Percentiles rank a stretch among this genome's conserved stretches.
Evolutionary conservation across 768 basidiomycete species (phyloP).

Genomic region (Hysterangium stoloniferum): DNA sequence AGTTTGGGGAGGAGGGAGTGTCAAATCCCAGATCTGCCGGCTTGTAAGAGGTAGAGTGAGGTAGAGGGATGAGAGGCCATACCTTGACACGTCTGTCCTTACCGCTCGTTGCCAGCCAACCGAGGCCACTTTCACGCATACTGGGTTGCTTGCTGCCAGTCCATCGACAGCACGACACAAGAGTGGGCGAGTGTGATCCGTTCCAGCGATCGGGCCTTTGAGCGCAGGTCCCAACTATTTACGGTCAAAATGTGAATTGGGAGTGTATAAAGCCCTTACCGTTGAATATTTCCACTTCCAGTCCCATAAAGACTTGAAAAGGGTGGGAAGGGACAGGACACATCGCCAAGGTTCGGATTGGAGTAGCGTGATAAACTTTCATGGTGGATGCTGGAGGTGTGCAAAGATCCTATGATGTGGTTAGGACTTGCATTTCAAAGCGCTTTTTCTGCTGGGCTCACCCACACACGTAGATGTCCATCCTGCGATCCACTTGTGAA

Average conservation of each 20-base stretch:
- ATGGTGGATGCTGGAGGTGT: slow-evolving; percentile 61
- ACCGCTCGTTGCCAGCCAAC: slow-evolving; percentile 77
- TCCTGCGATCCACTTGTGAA: slow-evolving; percentile 78
- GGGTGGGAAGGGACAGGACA: slow-evolving; percentile 60
- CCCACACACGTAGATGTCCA: slow-evolving; percentile 76
- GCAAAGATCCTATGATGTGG: slow-evolving; percentile 51
- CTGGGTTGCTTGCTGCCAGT: slow-evolving; percentile 53
- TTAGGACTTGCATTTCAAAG: neutral
- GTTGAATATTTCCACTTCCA: slow-evolving; percentile 56
- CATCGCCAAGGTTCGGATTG: slow-evolving; percentile 62
- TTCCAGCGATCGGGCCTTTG: slow-evolving; percentile 40
- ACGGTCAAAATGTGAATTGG: no score
- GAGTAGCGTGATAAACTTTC: slow-evolving; percentile 61
- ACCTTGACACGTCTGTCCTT: slow-evolving; percentile 77
- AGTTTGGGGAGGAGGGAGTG: slow-evolving; percentile 33
- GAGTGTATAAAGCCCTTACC: no score
- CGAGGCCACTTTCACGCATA: slow-evolving; percentile 24
- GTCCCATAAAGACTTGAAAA: slow-evolving; percentile 57
- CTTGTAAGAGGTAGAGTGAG: no score
- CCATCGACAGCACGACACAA: slow-evolving; percentile 61
- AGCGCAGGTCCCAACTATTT: slow-evolving; percentile 71
- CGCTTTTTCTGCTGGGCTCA: slow-evolving; percentile 24
- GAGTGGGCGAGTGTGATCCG: slow-evolving; percentile 68
- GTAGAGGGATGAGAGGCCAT: no score
- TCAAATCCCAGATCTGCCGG: slow-evolving; percentile 72